Evolutionary conservation across 2,329 filamentous ascomycete genomes (phyloP).

Genomic region (Venturia oleaginea): DNA sequence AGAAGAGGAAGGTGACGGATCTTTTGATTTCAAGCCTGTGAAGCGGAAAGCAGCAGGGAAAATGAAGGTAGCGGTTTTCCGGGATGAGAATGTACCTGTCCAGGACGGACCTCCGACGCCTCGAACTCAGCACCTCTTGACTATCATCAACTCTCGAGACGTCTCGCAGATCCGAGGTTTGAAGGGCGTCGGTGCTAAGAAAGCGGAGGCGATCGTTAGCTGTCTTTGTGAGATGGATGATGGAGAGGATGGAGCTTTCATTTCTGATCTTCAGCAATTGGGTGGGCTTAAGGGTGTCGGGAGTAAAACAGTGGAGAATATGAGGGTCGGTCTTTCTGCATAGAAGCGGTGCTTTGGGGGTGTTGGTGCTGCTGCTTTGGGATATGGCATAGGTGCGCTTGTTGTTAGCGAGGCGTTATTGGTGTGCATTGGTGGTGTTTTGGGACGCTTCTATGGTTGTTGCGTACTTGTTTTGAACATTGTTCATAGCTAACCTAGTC

Average conservation of each 20-base stretch:
- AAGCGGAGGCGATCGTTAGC: constrained; percentile 48
- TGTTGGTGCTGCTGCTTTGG: not conserved
- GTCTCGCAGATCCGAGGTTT: constrained; percentile 55
- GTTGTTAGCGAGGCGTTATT: constrained; percentile 7
- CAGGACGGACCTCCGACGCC: constrained; percentile 36
- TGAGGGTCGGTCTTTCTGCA: constrained; percentile 30
- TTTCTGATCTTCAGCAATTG: constrained; percentile 34
- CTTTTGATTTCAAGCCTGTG: constrained; percentile 30
- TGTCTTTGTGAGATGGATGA: constrained; percentile 39
- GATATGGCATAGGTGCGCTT: not conserved
- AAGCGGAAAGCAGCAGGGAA: constrained; percentile 20
- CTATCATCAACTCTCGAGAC: constrained; percentile 66
- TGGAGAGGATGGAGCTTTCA: constrained; percentile 21
- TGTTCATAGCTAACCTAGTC: not conserved
- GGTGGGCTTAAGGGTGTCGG: constrained; percentile 41
- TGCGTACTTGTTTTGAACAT: not conserved
- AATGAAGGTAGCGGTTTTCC: constrained; percentile 30
- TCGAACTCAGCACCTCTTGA: constrained; percentile 52
- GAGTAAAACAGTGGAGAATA: constrained; percentile 41
- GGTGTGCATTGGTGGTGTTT: not conserved
- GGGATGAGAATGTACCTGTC: constrained; percentile 20
- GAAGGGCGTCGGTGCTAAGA: constrained; percentile 64
- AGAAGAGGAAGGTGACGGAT: constrained; percentile 33
- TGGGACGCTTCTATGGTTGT: not conserved
- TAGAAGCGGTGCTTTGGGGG: not conserved